These are phyloP conservation scores for Phaeosphaeria sp. DNA, from an alignment of 2,329 filamentous ascomycete species.

Conservation along the genomic window DNA sequence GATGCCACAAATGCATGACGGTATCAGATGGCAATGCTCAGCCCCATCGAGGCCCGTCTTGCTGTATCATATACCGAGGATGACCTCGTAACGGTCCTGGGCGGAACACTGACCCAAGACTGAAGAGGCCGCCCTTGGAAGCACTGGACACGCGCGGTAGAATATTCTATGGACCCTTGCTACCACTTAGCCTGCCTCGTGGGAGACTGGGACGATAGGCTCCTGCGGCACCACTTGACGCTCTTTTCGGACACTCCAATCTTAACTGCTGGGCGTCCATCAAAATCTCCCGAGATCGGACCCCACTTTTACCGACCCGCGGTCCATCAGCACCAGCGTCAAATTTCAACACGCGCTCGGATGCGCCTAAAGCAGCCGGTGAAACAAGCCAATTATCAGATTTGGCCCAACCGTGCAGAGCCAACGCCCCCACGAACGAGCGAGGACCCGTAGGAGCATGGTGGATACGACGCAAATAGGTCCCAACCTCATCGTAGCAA, in stretches of 20 bases:
- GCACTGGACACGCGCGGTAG: not conserved
- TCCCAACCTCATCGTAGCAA: not conserved
- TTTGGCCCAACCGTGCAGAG: not conserved
- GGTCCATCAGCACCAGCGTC: not conserved
- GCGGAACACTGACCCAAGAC: not conserved
- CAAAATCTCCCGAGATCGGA: constrained; percentile 1
- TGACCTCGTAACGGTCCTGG: not conserved
- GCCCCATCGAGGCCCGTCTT: not conserved
- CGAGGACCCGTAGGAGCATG: not conserved
- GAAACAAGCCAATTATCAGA: constrained; percentile 1
- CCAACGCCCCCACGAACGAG: not conserved
- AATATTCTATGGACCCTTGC: not conserved
- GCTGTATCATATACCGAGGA: not conserved
- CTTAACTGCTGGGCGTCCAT: not conserved
- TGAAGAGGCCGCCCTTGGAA: not conserved
- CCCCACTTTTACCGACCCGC: constrained; percentile 1
- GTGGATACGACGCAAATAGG: not conserved
- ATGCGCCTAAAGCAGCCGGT: not conserved
- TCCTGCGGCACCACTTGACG: not conserved
- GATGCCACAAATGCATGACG: constrained; percentile 8
- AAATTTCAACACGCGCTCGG: not conserved
- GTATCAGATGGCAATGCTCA: constrained; percentile 12
- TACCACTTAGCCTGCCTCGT: not conserved
- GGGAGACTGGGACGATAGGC: not conserved
- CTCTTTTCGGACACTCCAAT: not conserved